Conservation (phyloP, 306 rosid genomes). For the Citrullus mucosospermus region DNA sequence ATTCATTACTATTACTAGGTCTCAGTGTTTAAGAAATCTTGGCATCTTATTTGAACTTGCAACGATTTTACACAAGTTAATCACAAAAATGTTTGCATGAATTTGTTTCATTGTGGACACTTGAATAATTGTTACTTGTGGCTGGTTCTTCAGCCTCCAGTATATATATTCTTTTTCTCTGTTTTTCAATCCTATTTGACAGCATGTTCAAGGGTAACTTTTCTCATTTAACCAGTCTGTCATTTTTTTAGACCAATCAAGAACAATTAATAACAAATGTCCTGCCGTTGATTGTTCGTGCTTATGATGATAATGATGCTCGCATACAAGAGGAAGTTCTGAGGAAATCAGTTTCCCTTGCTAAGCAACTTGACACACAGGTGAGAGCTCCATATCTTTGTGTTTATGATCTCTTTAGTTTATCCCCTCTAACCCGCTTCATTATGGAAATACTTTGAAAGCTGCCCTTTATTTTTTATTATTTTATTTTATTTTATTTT, state of each 20-base stretch:
- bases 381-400: slow-evolving; percentile 29
- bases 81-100: background rate
- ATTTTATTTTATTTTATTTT: background rate
- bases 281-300: slow-evolving; percentile 91
- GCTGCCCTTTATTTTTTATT: background rate
- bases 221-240: slow-evolving; percentile 1
- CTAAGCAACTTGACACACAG: slow-evolving; percentile 79
- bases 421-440: background rate
- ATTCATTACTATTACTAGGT: background rate
- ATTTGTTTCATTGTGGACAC: background rate
- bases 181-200: background rate
- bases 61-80: background rate
- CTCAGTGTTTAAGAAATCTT: background rate
- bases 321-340: slow-evolving; percentile 95
- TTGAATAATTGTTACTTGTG: background rate
- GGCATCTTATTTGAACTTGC: background rate
- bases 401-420: slow-evolving; percentile 1
- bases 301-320: slow-evolving; percentile 84
- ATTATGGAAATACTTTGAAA: background rate
- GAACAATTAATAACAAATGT: slow-evolving; percentile 70
- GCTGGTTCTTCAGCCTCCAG: background rate
- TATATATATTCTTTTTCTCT: background rate
- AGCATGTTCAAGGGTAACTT: background rate
- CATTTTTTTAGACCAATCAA: slow-evolving; percentile 54
- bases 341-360: slow-evolving; percentile 62